Base-by-base conservation (phyloP, 169 alveolate genomes). In the Ichthyophthirius multifiliis region DNA sequence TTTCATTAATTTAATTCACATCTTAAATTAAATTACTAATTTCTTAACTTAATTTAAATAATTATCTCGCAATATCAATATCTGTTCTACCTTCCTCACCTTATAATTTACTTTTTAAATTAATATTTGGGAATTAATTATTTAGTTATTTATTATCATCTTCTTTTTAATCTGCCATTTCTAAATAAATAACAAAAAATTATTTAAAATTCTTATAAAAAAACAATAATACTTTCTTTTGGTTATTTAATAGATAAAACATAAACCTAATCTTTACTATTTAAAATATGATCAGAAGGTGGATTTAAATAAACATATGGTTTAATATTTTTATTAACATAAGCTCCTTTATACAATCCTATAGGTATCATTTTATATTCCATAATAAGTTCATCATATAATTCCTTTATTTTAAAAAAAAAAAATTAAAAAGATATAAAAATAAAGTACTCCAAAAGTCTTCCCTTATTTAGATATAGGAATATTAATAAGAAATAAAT, bases 291-390 rank as follows among this genome's bases (percentile, higher is more conserved):
- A 73, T 85, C 88, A 23, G 78, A 65, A 34, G 88, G 86, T 15
- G 94, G 94, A 32, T 89, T 81, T 10, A 89, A 67, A 71, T 80
- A 84, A 12, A 89, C 91, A 47, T 89, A 89, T 18, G 92, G 87
- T 35, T 85, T 83, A 6, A 16, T 80, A 39, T 78, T 76, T 32
- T 65, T 46, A 30, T 77, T 82, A 32, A 45, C 77, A 43, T 84
- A 74, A 43, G 47, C 81, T 35, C 74, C 84, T 80, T 89, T 80
- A 48, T 80, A 77, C 16, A 88, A 62, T 18, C 93, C 93, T 27
- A 88, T 81, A 18, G 93, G 90, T 5, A 88, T 83, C 87, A 88
- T 84, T 62, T 84, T 88, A 45, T 83, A 73, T 48, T 88, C 88
- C 0, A 75, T 65, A 65, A 45, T 37, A 10, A 81, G 43, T 4